A percentile compares a stretch with the other conserved stretches of the same genome.
Conservation (phyloP, 208 protist genomes). For the Acanthamoeba triangularis region DNA sequence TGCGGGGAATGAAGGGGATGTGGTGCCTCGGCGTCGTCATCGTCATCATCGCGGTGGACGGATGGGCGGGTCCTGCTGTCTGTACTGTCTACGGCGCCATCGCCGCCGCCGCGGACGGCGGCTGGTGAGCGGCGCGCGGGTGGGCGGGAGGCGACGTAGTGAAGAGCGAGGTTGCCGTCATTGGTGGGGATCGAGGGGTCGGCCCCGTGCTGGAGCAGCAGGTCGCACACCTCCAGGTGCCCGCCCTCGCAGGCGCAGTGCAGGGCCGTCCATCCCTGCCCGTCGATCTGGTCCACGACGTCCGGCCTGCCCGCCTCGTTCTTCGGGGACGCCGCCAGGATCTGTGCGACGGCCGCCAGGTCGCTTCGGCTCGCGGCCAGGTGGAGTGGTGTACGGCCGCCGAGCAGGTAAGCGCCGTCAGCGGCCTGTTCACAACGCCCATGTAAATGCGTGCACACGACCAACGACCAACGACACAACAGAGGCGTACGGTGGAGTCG, state of each 20-base stretch:
- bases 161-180: conserved; percentile 64
- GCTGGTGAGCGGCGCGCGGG: not conserved
- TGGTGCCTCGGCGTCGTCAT: not conserved
- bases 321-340: not conserved
- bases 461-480: not conserved
- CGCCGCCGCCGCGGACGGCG: not conserved
- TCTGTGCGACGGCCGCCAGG: not conserved
- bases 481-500: not conserved
- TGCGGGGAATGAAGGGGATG: not conserved
- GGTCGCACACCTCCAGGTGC: conserved; percentile 44
- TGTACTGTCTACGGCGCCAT: not conserved
- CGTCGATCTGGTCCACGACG: not conserved
- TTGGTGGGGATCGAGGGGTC: conserved; percentile 40
- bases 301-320: not conserved
- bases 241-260: conserved; percentile 66
- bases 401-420: not conserved
- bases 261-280: conserved; percentile 65
- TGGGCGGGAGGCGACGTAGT: conserved; percentile 65
- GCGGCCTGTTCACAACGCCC: no score
- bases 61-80: not conserved
- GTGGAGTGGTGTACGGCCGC: conserved; percentile 54
- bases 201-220: conserved; percentile 20
- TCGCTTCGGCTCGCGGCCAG: not conserved
- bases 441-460: not conserved
- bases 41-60: not conserved